Percentiles rank a stretch among this genome's conserved stretches.
These are phyloP conservation scores for Coffea canephora DNA, from an alignment of 257 asterid genomes.

Conservation along the genomic window DNA sequence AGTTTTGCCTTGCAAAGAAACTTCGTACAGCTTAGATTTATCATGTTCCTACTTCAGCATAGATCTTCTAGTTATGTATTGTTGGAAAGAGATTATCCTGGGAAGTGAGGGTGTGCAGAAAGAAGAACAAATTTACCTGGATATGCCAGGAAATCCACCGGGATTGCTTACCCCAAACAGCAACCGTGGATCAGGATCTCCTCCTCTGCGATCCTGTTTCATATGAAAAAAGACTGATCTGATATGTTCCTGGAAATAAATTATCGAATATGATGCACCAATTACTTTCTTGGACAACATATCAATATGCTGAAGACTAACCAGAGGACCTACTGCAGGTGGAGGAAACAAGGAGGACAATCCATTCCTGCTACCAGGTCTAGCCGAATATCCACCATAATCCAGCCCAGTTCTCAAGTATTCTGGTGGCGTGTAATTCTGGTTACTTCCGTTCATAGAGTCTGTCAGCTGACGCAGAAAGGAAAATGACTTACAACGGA, in stretches of 20 bases:
- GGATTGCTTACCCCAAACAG: conserved; percentile 33
- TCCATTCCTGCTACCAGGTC: not conserved
- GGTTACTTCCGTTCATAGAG: conserved; percentile 20
- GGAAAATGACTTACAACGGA: not conserved
- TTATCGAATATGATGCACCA: not conserved
- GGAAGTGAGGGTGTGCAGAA: not conserved
- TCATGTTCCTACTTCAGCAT: not conserved
- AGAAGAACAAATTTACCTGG: conserved; percentile 34
- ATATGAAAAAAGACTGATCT: conserved; percentile 3
- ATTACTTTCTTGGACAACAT: not conserved
- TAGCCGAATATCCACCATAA: not conserved
- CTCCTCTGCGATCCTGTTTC: conserved; percentile 38
- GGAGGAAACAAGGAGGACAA: not conserved
- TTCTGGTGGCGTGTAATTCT: conserved; percentile 4
- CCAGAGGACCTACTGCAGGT: conserved; percentile 12
- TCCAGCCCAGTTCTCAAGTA: conserved; percentile 12
- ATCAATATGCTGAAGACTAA: not conserved
- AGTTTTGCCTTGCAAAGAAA: not conserved
- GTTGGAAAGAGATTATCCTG: not conserved
- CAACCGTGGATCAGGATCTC: conserved; percentile 39
- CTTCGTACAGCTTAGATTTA: not conserved
- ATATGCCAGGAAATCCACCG: conserved; percentile 26
- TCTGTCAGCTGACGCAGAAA: not conserved
- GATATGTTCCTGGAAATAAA: not conserved
- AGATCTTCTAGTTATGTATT: not conserved